These are phyloP conservation scores for Globisporangium mamillatum DNA, from an alignment of 352 stramenopile genomes.

Conservation along the genomic window DNA sequence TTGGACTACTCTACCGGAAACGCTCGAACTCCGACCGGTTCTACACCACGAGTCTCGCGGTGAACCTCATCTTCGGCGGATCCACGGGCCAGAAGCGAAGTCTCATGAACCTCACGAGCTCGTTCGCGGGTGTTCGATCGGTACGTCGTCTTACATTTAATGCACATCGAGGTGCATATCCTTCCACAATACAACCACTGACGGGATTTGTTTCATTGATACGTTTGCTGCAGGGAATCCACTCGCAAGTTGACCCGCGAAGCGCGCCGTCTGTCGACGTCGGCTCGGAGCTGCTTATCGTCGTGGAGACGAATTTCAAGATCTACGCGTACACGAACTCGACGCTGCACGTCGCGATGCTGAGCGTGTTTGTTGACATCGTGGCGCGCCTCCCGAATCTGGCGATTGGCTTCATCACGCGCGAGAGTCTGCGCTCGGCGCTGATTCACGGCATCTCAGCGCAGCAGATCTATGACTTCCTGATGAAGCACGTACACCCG, in stretches of 20 bases:
- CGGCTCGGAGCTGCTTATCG: conserved; percentile 50
- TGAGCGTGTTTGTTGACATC: conserved; percentile 90
- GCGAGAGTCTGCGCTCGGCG: conserved; percentile 85
- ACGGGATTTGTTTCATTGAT: not conserved
- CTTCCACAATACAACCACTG: not conserved
- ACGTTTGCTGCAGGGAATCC: conserved; percentile 20
- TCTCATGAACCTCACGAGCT: conserved; percentile 44
- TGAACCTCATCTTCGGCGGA: conserved; percentile 89
- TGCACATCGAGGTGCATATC: too few species aligned
- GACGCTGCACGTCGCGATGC: conserved; percentile 90
- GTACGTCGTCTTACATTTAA: not conserved
- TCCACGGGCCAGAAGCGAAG: conserved; percentile 57
- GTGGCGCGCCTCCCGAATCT: conserved; percentile 88
- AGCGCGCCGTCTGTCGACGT: conserved; percentile 32
- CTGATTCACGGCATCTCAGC: conserved; percentile 90
- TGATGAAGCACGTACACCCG: conserved; percentile 86
- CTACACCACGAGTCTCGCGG: conserved; percentile 87
- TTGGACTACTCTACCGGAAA: conserved; percentile 82
- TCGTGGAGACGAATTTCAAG: conserved; percentile 93
- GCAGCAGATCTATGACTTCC: conserved; percentile 90
- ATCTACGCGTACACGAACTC: conserved; percentile 89
- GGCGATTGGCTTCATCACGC: conserved; percentile 90
- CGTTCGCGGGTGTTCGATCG: conserved; percentile 41
- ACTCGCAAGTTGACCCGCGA: conserved; percentile 41
- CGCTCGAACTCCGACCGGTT: conserved; percentile 59